Evolutionary conservation across 176 grass and related monocot genomes (phyloP), one percentile per base, ranked within the genome.

Genomic region (Saccharum spontaneum): DNA sequence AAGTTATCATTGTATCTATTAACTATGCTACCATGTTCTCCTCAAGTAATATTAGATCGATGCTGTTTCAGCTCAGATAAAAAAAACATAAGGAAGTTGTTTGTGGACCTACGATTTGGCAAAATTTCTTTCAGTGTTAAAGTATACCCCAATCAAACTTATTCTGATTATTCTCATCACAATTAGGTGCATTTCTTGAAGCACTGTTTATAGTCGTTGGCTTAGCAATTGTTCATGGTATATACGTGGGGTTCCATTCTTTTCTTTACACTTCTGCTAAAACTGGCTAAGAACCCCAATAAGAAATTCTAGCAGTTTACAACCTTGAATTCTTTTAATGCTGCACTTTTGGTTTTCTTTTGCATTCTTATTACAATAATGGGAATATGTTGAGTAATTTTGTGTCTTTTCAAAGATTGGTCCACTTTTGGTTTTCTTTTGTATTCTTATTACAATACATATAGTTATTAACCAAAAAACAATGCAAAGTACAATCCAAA

Each of bases 1-100:
- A 65, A 65, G 62, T 15, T 65, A 45, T 48, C n/a, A 48, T 17
- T 46, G 12, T 46, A 46, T 46, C n/a, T 13, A 14, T 41, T 70
- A 8, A 39, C 69, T 23, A 48, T 44, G 39, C 23, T 26, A 45
- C 22, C 23, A 45, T 72, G 41, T 73, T 73, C 70, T 73, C 69
- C 54, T 62, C 31, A 48, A 33, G 39, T 63, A 16, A 70, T 94
- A 61, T 49, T 45, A 83, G 22, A 71, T 72, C 28, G 28, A 28
- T 28, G 40, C 41, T 73, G 3, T 48, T 73, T 73, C 24, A 48
- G n/a, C 14, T 46, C 3, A 3, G 70, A 73, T 48, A 28, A 28
- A 6, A 73, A 73, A 48, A 23, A 73, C 41, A 26, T 5, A 40
- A 71, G 41, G 2, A 45, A 45, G 12, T 72, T 72, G 18, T 41